These are phyloP conservation scores for Phytophthora sansomeana DNA, from an alignment of 352 stramenopile species.

Conservation along the genomic window DNA sequence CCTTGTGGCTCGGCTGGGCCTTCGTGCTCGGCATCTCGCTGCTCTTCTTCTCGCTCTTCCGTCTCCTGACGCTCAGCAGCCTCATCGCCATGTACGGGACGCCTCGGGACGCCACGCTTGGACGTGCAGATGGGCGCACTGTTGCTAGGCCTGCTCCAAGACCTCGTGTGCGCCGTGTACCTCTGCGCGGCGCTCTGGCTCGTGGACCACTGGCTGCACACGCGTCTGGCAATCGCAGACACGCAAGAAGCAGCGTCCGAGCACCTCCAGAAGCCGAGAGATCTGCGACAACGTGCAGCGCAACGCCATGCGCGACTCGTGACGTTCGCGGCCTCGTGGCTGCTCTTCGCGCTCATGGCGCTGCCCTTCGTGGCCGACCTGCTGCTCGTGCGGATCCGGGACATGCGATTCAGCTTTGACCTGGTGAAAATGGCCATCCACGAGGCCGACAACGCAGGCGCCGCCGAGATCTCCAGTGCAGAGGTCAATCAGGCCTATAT, in stretches of 20 bases:
- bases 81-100: constrained; percentile 41
- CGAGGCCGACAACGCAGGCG: constrained; percentile 31
- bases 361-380: constrained; percentile 43
- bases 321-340: constrained; percentile 14
- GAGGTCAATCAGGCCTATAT: constrained; percentile 12
- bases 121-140: constrained; percentile 26
- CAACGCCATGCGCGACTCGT: background rate
- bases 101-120: constrained; percentile 18
- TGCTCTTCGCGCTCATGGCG: constrained; percentile 29
- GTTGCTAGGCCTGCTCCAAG: constrained; percentile 27
- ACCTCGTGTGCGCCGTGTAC: constrained; percentile 45
- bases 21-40: constrained; percentile 39
- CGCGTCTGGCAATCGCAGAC: too few species aligned
- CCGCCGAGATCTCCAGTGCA: constrained; percentile 26
- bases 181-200: constrained; percentile 31
- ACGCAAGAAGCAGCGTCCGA: too few species aligned
- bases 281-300: background rate
- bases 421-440: constrained; percentile 47
- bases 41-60: constrained; percentile 46
- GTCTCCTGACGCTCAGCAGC: constrained; percentile 21
- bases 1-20: constrained; percentile 51
- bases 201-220: constrained; percentile 16
- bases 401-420: constrained; percentile 44
- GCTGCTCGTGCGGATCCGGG: constrained; percentile 36
- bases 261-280: background rate